Evolutionary conservation across 2,329 filamentous ascomycete species (phyloP), one percentile per base, ranked within the genome.

Genomic region (Monilinia fructigena): DNA sequence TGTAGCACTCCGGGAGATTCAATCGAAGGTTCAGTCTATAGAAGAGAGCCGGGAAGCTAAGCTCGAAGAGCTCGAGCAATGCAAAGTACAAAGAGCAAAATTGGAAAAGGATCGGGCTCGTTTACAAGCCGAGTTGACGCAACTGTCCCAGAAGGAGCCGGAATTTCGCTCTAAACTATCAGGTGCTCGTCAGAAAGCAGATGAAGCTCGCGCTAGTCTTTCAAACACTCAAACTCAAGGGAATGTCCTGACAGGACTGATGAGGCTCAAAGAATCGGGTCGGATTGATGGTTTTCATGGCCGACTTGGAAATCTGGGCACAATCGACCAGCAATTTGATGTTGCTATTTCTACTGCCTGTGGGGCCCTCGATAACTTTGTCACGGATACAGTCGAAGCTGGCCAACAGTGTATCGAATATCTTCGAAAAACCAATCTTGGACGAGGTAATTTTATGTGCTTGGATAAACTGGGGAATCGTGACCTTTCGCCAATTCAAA

Each of bases 361-460:
- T 72, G 89, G 91, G 55, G 85, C 90, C 2, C 85, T 99, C 12
- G 92, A 99, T 78, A 97, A 98, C 75, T 93, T 99, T 78, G 94
- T 99, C 12, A 96, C 96, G 0, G 95, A 98, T 74, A 93, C 92
- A 0, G 94, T 98, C 18, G 95, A 98, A 74, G 91, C 93, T 67
- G 95, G 93, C 70, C 95, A 99, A 78, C 93, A 98, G 77, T 99
- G 96, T 78, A 98, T 99, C 70, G 95, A 98, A 75, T 95, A 99
- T 75, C 84, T 99, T 16, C 88, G 95, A 66, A 99, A 98, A 82
- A 99, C 97, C 74, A 97, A 97, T 72, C 87, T 99, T 4, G 95
- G 95, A 16, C 88, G 96, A 73, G 95, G 93, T 68, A 97, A 97
- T 80, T 98, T 99, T 77, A 98, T 99, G 74, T 91, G 95, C 71